Conservation (phyloP, 1,284 basidiomycete species). For the Tylopilus orsonianus region DNA sequence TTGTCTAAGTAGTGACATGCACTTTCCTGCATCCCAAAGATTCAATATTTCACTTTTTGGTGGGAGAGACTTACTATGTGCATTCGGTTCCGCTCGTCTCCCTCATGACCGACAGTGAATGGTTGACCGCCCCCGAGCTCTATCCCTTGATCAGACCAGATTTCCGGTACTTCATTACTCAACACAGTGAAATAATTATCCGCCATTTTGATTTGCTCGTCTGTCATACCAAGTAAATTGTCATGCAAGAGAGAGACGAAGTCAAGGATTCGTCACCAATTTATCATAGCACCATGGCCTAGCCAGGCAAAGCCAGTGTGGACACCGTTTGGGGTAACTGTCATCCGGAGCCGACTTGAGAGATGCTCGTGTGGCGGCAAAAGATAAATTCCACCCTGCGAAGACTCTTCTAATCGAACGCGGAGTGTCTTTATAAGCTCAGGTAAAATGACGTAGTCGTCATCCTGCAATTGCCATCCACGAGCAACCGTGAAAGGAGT, state of each 20-base stretch:
- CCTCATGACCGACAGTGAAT: conserved; percentile 62
- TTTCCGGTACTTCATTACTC: conserved; percentile 45
- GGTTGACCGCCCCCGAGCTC: conserved; percentile 58
- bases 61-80: conserved; percentile 51
- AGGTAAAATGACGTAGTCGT: conserved; percentile 63
- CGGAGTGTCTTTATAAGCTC: conserved; percentile 54
- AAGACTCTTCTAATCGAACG: conserved; percentile 35
- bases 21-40: conserved; percentile 15
- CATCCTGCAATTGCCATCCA: conserved; percentile 46
- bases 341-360: conserved; percentile 45
- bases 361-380: conserved; percentile 63
- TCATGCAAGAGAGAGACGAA: conserved; percentile 52
- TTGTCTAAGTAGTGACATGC: conserved; percentile 32
- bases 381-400: conserved; percentile 45
- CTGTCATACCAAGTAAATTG: conserved; percentile 40
- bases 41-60: not conserved
- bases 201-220: conserved; percentile 61
- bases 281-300: conserved; percentile 60
- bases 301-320: conserved; percentile 67
- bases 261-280: conserved; percentile 40
- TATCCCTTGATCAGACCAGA: conserved; percentile 64
- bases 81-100: conserved; percentile 53
- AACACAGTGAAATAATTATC: conserved; percentile 70
- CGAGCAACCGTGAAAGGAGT: not conserved
- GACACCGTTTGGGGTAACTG: conserved; percentile 35